Base-by-base conservation (phyloP, 23 red algal species). In the Pyropia yezoensis region DNA sequence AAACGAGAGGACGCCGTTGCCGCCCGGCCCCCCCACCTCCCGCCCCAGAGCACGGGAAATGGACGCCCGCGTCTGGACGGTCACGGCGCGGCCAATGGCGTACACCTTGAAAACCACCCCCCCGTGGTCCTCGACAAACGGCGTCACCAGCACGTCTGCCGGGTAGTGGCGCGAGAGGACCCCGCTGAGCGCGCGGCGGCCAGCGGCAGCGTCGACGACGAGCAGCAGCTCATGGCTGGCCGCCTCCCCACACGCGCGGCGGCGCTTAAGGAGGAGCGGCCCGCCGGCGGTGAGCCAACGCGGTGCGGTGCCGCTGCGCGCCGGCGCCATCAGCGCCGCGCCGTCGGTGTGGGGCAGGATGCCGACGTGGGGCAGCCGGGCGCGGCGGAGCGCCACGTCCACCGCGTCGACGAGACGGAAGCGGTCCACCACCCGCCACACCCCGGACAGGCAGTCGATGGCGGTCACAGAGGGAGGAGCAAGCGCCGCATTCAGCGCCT, bases 101-200 rank as follows among this genome's bases (percentile, higher is more conserved):
- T 87, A 87, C 28, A 77, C 64, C 52, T 87, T 87, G 62, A 87
- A 87, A 15, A 87, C 27, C 11, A 76, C 55, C 8, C 73, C 49
- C 4, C 72, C 71, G 66, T 87, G 82, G 45, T 77, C 59, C 15
- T 32, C 21, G 7, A 77, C 32, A 30, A 65, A 77, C 39, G 39
- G 39, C 39, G 39, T 47, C 39, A 47, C 39, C 6, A 47, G 39
- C 39, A 47, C 39, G 11, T 47, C 39, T 1, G 39, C 3, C 4
- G 39, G 39, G 6, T 47, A 12, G 39, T 47, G 39, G 39, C 39
- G 39, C 4, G 39, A 47, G 39, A 47, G 39, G 7, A 47, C 39
- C 0, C 39, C 39, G 3, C 39, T 47, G 39, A 47, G 39, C 39
- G 39, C 39, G 39, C 39, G 39, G 39, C 39, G 6, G 39, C 39